Base-by-base conservation (phyloP, 1,284 basidiomycete species). In the Cystobasidium sp. region DNA sequence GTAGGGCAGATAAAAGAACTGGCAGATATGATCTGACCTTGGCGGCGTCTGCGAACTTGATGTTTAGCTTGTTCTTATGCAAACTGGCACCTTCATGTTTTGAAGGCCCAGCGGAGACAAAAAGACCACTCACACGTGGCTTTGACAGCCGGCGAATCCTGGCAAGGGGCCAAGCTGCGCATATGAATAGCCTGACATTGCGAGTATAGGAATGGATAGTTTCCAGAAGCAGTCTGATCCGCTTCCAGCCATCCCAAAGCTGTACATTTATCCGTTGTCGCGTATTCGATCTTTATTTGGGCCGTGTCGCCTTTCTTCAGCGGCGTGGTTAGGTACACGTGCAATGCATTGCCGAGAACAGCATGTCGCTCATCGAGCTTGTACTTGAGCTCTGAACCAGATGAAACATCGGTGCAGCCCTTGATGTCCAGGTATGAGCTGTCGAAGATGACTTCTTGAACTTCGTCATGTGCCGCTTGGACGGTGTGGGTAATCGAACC, bases 121-220 rank as follows among this genome's bases (percentile, higher is more conserved):
- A 49, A 44, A 22, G 1, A 2, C n/a, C 24, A 52, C 69, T 49
- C 86, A 91, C 77, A 75, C 20, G 78, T 78, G 76, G 73, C 52
- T 80, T 80, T 85, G 77, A 84, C 80, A 7, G 82, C 82, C 0
- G 84, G 84, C 0, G 84, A 85, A 86, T 91, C 91, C 87, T 94
- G 92, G 62, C 91, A 83, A 0, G 94, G 94, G 0, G 90, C 87
- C 66, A 97, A 83, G 0, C 90, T 87, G 62, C 93, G 87, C 9
- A 90, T 90, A 80, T 94, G 93, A 79, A 94, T 95, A 16, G 95
- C 93, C 82, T 97, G 94, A 81, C 91, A 93, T 83, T 98, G 94
- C 74, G 92, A 94, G 85, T 97, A 97, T 47, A 97, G 84, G 84
- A 92, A 97, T 0, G 93, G 91, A 83, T 91, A 90, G 71, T 85